phyloP scores from a whole-genome alignment of 495 filamentous ascomycete species.

The Hyaloscypha finlandica region DNA sequence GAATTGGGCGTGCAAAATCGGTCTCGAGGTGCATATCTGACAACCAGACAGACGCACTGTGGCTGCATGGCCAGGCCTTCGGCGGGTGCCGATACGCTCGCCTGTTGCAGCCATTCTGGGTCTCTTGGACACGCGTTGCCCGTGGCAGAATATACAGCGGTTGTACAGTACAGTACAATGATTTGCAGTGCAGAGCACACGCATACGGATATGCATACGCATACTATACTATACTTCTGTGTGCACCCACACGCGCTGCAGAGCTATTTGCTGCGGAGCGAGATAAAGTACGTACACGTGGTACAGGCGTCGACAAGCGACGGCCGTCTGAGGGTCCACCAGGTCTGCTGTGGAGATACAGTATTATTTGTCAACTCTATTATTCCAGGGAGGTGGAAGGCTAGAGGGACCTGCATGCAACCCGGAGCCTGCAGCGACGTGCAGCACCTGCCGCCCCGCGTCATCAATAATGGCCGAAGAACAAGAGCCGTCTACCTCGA shows the following conservation, averaged over 20 bases:
- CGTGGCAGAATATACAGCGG: not conserved
- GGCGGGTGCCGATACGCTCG: not conserved
- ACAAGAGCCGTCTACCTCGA: not conserved
- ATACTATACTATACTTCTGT: not conserved
- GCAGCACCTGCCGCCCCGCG: not conserved
- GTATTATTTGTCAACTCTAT: not conserved
- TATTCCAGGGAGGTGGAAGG: not conserved
- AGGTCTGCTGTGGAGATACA: too few relatives aligned
- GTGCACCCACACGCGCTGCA: conserved; percentile 1
- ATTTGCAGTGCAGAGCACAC: not conserved
- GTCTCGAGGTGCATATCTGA: too few relatives aligned
- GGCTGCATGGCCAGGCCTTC: too few relatives aligned
- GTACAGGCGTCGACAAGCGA: not conserved
- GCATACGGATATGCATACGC: not conserved
- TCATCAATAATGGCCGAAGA: not conserved
- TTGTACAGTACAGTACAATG: not conserved
- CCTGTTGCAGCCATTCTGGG: not conserved
- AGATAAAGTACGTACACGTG: too few relatives aligned
- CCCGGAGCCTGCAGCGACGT: not conserved
- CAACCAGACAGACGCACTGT: too few relatives aligned
- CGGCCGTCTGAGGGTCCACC: not conserved
- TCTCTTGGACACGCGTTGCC: not conserved
- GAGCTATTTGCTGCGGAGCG: not conserved
- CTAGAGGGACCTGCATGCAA: conserved; percentile 4
- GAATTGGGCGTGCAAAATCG: too few relatives aligned